phyloP scores from a whole-genome alignment of 805 yeast genomes.

The Starmera dryadoides region DNA sequence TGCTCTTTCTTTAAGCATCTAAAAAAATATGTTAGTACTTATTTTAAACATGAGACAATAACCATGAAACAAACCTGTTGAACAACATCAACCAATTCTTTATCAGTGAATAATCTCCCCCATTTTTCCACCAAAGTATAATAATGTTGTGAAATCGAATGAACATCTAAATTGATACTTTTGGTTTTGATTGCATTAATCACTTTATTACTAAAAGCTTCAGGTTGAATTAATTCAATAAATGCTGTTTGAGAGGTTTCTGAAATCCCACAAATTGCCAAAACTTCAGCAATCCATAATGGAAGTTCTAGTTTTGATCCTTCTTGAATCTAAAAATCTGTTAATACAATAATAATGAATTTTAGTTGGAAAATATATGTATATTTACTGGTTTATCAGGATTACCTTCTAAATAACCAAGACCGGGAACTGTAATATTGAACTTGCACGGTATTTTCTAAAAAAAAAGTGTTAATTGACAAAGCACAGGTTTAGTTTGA shows the following conservation, averaged over 20 bases:
- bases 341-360: conserved; percentile 1
- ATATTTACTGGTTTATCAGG: conserved; percentile 45
- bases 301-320: conserved; percentile 74
- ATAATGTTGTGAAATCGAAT: conserved; percentile 57
- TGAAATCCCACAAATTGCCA: conserved; percentile 44
- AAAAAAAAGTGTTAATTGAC: not conserved
- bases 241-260: conserved; percentile 37
- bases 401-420: conserved; percentile 82
- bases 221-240: conserved; percentile 65
- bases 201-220: conserved; percentile 54
- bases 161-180: conserved; percentile 58
- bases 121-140: conserved; percentile 69
- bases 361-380: not conserved
- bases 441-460: conserved; percentile 72
- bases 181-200: conserved; percentile 78
- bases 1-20: conserved; percentile 58
- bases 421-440: conserved; percentile 70
- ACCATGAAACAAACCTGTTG: conserved; percentile 19
- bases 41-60: not conserved
- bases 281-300: conserved; percentile 77
- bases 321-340: conserved; percentile 32
- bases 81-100: conserved; percentile 46
- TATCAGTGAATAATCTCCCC: conserved; percentile 65
- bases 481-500: not conserved
- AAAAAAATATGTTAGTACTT: conserved; percentile 9